Evolutionary conservation across 768 basidiomycete species (phyloP), one percentile per base, ranked within the genome.

Genomic region (Tulasnella sp.): DNA sequence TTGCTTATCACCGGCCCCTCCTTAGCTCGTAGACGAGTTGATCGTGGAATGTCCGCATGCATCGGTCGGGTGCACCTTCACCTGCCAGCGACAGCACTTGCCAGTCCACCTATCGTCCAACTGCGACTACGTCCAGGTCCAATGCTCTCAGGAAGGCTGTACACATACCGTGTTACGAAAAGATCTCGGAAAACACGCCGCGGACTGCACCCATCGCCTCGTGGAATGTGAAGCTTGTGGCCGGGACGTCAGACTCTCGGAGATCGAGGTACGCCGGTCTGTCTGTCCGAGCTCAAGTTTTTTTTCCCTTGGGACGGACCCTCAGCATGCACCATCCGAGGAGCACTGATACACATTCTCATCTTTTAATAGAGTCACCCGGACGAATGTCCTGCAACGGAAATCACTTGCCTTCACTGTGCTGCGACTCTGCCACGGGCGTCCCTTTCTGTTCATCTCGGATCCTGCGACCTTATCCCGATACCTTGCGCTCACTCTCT

Each of bases 1-100:
- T 42, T n/a, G 22, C 42, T 73, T 9, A 39, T n/a, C 31, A 6
- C 22, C 38, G 31, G 25, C 36, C 52, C 11, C 22, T 45, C 71
- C 78, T 25, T 78, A 94, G 93, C 87, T 95, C 72, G 93, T 94
- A 64, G 93, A 94, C 78, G 93, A 95, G 83, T 86, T 95, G 64
- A 58, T 87, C 17, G 92, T 94, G 0, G 88, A 90, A 81, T 95
- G 93, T 82, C 86, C 88, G 8, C 85, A 92, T 76, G 85, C 85
- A 31, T 78, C 80, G 19, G 84, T 85, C 1, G 93, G 93, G 12
- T 94, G 93, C 80, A 78, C 81, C 6, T 82, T 89, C 81, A 88
- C 86, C 2, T 89, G 87, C 76, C 90, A 95, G 80, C 84, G 93
- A 38, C 91, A 92, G 80, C 82, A 89, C 34, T 82, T 93, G n/a